These are phyloP conservation scores for Besnoitia besnoiti DNA, from an alignment of 169 alveolate species.

Conservation along the genomic window DNA sequence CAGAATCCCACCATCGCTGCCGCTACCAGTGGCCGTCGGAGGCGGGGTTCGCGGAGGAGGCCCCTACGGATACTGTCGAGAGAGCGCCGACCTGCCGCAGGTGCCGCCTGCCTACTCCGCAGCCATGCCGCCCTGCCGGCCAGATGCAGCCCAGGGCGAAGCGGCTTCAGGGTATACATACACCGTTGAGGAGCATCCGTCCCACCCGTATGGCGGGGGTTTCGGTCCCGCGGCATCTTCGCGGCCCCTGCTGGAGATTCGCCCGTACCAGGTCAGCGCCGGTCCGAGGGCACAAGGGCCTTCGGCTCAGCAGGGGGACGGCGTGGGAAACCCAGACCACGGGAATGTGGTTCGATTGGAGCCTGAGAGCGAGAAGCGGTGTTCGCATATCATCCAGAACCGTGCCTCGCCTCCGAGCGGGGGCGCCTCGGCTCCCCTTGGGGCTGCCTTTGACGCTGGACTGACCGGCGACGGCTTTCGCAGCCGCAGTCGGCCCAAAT, in stretches of 20 bases:
- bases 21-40: not conserved
- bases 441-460: not conserved
- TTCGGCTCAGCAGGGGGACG: not conserved
- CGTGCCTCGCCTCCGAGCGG: not conserved
- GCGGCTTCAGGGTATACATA: not conserved
- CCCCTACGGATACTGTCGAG: not conserved
- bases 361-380: not conserved
- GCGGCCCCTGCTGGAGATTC: not conserved
- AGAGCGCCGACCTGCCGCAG: not conserved
- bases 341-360: not conserved
- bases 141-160: not conserved
- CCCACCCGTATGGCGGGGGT: not conserved
- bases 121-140: not conserved
- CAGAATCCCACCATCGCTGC: not conserved
- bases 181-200: constrained; percentile 27
- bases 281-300: not conserved
- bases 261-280: not conserved
- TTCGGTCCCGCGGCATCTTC: not conserved
- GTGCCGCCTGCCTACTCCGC: not conserved
- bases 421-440: not conserved
- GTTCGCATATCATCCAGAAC: not conserved
- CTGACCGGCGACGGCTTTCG: not conserved
- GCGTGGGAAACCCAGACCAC: not conserved
- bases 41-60: not conserved
- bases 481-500: not conserved